A percentile compares a stretch with the other conserved stretches of the same genome.
These are phyloP conservation scores for Neonectria hederae DNA, from an alignment of 2,329 filamentous ascomycete species.

Conservation along the genomic window DNA sequence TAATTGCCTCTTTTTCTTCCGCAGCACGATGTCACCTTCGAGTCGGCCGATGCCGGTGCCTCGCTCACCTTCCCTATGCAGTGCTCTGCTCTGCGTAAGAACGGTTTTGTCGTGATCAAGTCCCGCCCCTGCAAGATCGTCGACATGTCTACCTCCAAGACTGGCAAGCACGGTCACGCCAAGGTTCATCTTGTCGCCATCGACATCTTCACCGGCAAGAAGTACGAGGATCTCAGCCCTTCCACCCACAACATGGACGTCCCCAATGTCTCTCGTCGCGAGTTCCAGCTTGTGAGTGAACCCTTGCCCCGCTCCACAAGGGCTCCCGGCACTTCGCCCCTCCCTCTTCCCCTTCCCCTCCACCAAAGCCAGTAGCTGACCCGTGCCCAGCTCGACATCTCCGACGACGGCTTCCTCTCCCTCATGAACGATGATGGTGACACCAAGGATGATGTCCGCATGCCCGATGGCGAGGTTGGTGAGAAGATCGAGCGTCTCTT, in stretches of 20 bases:
- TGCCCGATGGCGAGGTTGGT: conserved; percentile 89
- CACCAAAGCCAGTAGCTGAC: conserved; percentile 29
- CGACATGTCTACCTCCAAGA: conserved; percentile 99
- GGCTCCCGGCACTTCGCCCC: conserved; percentile 23
- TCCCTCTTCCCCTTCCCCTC: conserved; percentile 13
- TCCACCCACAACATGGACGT: conserved; percentile 99
- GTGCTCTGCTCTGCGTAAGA: conserved; percentile 99
- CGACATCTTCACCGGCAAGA: conserved; percentile 99
- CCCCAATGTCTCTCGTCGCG: conserved; percentile 87
- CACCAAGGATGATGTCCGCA: conserved; percentile 94
- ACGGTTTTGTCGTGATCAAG: conserved; percentile 99
- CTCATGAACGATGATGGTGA: conserved; percentile 88
- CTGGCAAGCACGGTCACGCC: conserved; percentile 99
- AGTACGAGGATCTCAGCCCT: conserved; percentile 98
- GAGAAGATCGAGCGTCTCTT: conserved; percentile 87
- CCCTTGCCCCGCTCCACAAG: conserved; percentile 38
- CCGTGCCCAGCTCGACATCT: conserved; percentile 79
- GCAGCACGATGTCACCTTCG: conserved; percentile 80
- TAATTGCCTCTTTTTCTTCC: conserved; percentile 34
- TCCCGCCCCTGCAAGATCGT: conserved; percentile 99
- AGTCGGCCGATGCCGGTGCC: conserved; percentile 94
- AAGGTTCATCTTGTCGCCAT: conserved; percentile 98
- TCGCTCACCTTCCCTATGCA: conserved; percentile 97
- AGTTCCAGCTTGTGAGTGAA: conserved; percentile 90
- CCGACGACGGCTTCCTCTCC: conserved; percentile 93